Base-by-base conservation (phyloP, 2,329 filamentous ascomycete species). In the Fusarium tjaetaba region DNA sequence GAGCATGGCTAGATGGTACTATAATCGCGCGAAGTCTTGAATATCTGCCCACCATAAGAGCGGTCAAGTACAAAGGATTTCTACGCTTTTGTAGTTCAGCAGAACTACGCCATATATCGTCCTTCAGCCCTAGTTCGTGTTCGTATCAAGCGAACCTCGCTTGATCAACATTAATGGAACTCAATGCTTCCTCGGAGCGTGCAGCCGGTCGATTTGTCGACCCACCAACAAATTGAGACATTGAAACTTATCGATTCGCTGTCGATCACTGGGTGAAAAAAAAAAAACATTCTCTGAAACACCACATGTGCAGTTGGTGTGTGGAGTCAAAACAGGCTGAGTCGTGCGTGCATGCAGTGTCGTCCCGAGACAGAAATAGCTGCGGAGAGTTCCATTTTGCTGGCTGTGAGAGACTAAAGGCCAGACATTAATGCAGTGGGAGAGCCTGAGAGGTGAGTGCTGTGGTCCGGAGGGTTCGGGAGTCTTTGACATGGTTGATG, bases 241-340 rank as follows among this genome's bases (percentile, higher is more conserved):
- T 24, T 68, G 45, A 42, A 52, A 46, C 53, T 42, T 30, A 26
- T 46, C 42, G 62, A 67, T 61, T 56, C 28, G 61, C n/a, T 61
- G 52, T 43, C 66, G 48, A 63, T 65, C 60, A 49, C 59, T 48
- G 51, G 39, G 28, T 11, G n/a, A 36, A 43, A 68, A 28, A 48
- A 48, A 36, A 68, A 56, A 56, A 72, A 65, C 59, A 68, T 68
- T 55, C 38, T 52, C 59, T 73, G 71, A 73, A 73, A 73, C 71
- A 72, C 58, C 55, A 72, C 46, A 43, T 57, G 39, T 43, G 36
- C 55, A 66, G 18, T 53, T 24, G 57, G 51, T 57, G 48, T 71
- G 59, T 59, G 59, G 61, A 66, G 68, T 61, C 68, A 49, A 70
- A 39, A 58, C 51, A 48, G 58, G 64, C 71, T 61, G 71, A 74